Evolutionary conservation across 2,329 filamentous ascomycete genomes (phyloP).

Genomic region (Alternaria consortialis): DNA sequence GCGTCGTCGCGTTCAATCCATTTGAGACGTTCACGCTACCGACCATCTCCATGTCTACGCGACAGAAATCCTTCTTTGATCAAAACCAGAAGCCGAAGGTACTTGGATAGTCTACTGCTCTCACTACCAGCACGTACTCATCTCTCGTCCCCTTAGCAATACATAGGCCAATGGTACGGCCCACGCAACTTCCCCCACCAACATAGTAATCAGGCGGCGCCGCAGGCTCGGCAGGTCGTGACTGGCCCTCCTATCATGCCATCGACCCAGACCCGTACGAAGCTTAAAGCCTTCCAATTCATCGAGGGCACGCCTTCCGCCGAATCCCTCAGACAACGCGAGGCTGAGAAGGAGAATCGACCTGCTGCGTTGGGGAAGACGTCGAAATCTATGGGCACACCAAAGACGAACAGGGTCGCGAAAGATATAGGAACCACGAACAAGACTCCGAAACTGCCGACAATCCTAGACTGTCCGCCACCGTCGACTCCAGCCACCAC

Average conservation of each 20-base stretch:
- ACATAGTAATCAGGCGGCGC: constrained; percentile 33
- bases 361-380: constrained; percentile 13
- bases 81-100: constrained; percentile 56
- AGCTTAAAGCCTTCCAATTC: constrained; percentile 65
- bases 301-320: constrained; percentile 48
- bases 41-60: constrained; percentile 53
- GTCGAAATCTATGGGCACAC: constrained; percentile 25
- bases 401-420: constrained; percentile 29
- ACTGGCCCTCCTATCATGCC: constrained; percentile 56
- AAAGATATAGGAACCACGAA: constrained; percentile 26
- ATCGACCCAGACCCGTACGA: constrained; percentile 62
- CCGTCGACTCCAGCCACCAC: constrained; percentile 68
- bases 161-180: constrained; percentile 49
- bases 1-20: constrained; percentile 25
- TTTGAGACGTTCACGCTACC: constrained; percentile 11
- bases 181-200: constrained; percentile 42
- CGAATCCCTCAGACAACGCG: constrained; percentile 30
- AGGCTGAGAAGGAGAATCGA: constrained; percentile 58
- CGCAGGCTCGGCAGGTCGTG: constrained; percentile 45
- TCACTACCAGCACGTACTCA: constrained; percentile 10
- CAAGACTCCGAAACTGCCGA: constrained; percentile 39
- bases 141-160: constrained; percentile 27
- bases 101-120: constrained; percentile 7
- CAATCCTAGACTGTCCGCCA: constrained; percentile 45
- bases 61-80: constrained; percentile 63